phyloP scores from a whole-genome alignment of 2,329 filamentous ascomycete species.

The Xylariaceae sp. region DNA sequence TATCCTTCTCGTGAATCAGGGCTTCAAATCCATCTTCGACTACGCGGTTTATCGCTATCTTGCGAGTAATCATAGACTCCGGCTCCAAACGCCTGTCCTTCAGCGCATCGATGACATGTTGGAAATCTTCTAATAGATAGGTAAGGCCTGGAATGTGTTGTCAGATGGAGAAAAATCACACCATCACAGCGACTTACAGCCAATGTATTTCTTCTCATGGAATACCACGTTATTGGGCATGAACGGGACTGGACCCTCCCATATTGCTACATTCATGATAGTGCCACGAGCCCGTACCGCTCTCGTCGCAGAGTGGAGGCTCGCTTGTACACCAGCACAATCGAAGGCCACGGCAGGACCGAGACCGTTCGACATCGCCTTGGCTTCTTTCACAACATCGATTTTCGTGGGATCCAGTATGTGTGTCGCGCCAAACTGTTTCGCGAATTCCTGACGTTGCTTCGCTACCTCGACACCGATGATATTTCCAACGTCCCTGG shows the following conservation, averaged over 20 bases:
- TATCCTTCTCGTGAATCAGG: constrained; percentile 58
- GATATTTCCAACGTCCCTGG: constrained; percentile 51
- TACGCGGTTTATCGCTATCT: constrained; percentile 52
- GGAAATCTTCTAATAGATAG: constrained; percentile 45
- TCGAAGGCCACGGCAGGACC: constrained; percentile 62
- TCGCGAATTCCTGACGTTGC: constrained; percentile 49
- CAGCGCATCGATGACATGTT: constrained; percentile 55
- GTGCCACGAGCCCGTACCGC: constrained; percentile 53
- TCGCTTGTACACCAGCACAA: constrained; percentile 57
- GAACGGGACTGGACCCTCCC: constrained; percentile 55
- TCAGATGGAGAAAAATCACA: constrained; percentile 4
- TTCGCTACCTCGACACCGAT: constrained; percentile 56
- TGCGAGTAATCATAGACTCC: constrained; percentile 59
- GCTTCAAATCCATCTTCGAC: constrained; percentile 57
- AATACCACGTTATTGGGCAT: constrained; percentile 53
- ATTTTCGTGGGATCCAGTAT: constrained; percentile 52
- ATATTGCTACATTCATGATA: constrained; percentile 64
- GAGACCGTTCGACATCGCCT: constrained; percentile 44
- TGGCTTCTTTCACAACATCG: constrained; percentile 44
- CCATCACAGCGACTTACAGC: constrained; percentile 21
- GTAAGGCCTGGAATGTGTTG: constrained; percentile 28
- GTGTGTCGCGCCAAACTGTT: constrained; percentile 53
- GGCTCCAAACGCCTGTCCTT: constrained; percentile 48
- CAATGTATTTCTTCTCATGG: constrained; percentile 50
- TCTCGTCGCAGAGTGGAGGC: constrained; percentile 43